Percentiles rank a stretch among this genome's conserved stretches.
Evolutionary conservation across 2,329 filamentous ascomycete species (phyloP).

Genomic region (Domatiomyces globalis): DNA sequence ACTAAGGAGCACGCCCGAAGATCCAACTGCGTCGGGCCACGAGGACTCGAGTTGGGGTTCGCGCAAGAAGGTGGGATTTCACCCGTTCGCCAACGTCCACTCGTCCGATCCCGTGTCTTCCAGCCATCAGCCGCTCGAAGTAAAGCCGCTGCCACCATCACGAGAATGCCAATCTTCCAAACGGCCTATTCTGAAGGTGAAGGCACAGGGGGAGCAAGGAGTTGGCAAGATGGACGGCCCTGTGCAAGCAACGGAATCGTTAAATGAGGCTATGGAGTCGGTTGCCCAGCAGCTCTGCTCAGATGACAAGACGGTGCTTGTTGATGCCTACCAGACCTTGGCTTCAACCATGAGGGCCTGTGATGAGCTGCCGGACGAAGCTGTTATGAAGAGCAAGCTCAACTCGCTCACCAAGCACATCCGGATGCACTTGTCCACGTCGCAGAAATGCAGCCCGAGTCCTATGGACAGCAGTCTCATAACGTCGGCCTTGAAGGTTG

Average conservation of each 20-base stretch:
- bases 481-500: conserved; percentile 62
- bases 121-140: conserved; percentile 21
- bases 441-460: conserved; percentile 29
- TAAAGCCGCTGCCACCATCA: conserved; percentile 33
- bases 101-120: conserved; percentile 15
- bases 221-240: conserved; percentile 6
- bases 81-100: conserved; percentile 37
- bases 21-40: conserved; percentile 8
- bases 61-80: conserved; percentile 49
- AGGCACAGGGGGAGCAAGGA: conserved; percentile 22
- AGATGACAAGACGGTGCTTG: conserved; percentile 53
- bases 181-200: conserved; percentile 72
- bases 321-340: conserved; percentile 78
- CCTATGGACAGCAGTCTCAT: conserved; percentile 50
- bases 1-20: conserved; percentile 6
- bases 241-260: conserved; percentile 4
- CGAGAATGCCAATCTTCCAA: conserved; percentile 39
- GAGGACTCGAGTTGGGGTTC: conserved; percentile 7
- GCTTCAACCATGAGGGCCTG: conserved; percentile 64
- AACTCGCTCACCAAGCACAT: conserved; percentile 66
- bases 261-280: conserved; percentile 50
- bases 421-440: conserved; percentile 52
- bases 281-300: conserved; percentile 68
- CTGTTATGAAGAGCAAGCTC: conserved; percentile 62
- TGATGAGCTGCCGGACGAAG: conserved; percentile 62